Conservation (phyloP, 1,284 basidiomycete species). For the Bondarzewia mesenterica region DNA sequence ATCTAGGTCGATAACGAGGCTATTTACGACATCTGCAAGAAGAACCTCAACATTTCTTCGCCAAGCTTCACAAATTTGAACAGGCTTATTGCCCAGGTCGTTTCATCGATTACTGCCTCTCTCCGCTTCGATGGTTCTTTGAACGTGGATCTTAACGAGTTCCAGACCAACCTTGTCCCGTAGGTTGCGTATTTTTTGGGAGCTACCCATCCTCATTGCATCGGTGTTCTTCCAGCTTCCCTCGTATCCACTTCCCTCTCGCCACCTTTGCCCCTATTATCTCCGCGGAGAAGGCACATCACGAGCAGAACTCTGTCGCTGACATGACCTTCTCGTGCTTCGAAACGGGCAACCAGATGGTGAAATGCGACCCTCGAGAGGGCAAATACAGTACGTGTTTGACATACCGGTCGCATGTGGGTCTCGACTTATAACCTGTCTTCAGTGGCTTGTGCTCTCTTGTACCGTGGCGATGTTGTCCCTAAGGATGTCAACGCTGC, state of each 20-base stretch:
- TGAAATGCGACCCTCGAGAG: constrained; percentile 91
- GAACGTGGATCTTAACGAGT: constrained; percentile 97
- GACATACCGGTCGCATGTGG: too few relatives aligned
- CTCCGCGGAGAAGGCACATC: constrained; percentile 80
- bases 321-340: constrained; percentile 99
- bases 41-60: constrained; percentile 79
- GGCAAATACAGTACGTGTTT: constrained; percentile 90
- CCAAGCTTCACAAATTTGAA: constrained; percentile 96
- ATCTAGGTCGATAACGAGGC: constrained; percentile 88
- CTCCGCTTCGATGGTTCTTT: constrained; percentile 96
- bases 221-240: constrained; percentile 51
- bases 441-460: constrained; percentile 85
- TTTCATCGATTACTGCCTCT: constrained; percentile 96
- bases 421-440: too few relatives aligned
- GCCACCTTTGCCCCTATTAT: constrained; percentile 95
- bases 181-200: constrained; percentile 30
- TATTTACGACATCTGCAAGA: constrained; percentile 99
- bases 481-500: constrained; percentile 96
- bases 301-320: constrained; percentile 96
- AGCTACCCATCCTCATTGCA: background rate
- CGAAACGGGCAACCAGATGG: constrained; percentile 97
- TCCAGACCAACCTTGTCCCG: constrained; percentile 98
- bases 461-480: constrained; percentile 95
- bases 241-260: constrained; percentile 97
- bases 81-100: constrained; percentile 95